Conservation (phyloP, 2,329 filamentous ascomycete species). For the Huntiella decipiens region DNA sequence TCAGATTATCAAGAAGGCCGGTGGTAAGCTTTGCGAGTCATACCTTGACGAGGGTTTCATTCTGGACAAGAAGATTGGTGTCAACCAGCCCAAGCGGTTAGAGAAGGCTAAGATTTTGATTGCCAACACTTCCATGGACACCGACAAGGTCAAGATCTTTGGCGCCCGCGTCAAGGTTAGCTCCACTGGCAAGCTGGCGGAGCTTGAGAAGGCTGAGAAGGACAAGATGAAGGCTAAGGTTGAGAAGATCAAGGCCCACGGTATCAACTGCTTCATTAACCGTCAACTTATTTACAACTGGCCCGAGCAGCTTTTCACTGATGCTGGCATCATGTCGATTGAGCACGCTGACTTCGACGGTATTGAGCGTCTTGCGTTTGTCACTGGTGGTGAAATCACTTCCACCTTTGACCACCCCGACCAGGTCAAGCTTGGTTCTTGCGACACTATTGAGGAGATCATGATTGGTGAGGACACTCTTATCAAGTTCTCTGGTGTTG, state of each 20-base stretch:
- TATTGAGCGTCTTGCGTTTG: slow-evolving; percentile 82
- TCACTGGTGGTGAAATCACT: slow-evolving; percentile 92
- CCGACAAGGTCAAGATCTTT: slow-evolving; percentile 99
- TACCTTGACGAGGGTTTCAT: slow-evolving; percentile 98
- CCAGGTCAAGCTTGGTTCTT: slow-evolving; percentile 86
- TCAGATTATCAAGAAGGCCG: slow-evolving; percentile 98
- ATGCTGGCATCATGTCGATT: slow-evolving; percentile 94
- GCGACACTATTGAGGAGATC: slow-evolving; percentile 90
- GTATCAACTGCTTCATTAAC: slow-evolving; percentile 99
- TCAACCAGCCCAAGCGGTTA: slow-evolving; percentile 92
- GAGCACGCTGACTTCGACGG: slow-evolving; percentile 98
- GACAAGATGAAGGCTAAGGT: slow-evolving; percentile 99
- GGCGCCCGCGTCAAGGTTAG: slow-evolving; percentile 92
- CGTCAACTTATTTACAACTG: slow-evolving; percentile 99
- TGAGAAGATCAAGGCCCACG: slow-evolving; percentile 94
- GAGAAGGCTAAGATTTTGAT: slow-evolving; percentile 98
- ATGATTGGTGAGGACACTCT: slow-evolving; percentile 96
- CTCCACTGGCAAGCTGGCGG: slow-evolving; percentile 90
- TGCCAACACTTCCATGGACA: slow-evolving; percentile 98
- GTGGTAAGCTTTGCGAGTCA: slow-evolving; percentile 91
- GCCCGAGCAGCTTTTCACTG: slow-evolving; percentile 96
- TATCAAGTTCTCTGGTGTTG: slow-evolving; percentile 93
- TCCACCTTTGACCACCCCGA: slow-evolving; percentile 97
- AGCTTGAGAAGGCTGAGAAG: slow-evolving; percentile 91
- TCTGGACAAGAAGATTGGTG: slow-evolving; percentile 95